A percentile compares a stretch with the other conserved stretches of the same genome.
Conservation (phyloP, 805 yeast genomes). For the Saccharomycopsis schoenii region DNA sequence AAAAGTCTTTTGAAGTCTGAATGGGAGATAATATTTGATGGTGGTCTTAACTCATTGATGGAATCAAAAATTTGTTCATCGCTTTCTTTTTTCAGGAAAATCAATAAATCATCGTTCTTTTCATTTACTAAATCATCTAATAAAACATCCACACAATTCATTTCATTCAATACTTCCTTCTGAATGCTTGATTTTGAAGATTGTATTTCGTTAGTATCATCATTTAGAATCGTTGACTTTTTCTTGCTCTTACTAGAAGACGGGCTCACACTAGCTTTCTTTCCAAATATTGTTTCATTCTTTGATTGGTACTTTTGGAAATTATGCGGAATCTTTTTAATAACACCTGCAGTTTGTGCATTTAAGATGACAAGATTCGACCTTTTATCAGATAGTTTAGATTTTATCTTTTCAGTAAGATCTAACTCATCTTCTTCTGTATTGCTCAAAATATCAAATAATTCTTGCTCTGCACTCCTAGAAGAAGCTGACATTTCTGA, state of each 20-base stretch:
- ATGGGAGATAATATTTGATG: not conserved
- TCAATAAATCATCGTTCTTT: not conserved
- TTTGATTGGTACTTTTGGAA: constrained; percentile 1
- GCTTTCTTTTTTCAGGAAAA: not conserved
- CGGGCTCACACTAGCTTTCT: not conserved
- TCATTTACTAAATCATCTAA: not conserved
- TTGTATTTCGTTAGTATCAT: not conserved
- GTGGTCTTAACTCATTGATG: constrained; percentile 11
- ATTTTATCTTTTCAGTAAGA: not conserved
- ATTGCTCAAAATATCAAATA: not conserved
- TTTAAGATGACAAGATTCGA: not conserved
- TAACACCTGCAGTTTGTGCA: constrained; percentile 1
- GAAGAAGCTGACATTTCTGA: not conserved
- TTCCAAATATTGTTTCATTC: not conserved
- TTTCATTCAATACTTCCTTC: not conserved
- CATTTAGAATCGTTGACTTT: not conserved
- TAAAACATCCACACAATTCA: not conserved
- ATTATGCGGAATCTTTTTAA: not conserved
- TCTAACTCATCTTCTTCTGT: not conserved
- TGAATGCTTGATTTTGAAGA: not conserved
- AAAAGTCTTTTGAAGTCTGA: not conserved
- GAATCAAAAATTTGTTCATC: constrained; percentile 7
- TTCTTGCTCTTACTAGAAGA: not conserved
- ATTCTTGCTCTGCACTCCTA: not conserved
- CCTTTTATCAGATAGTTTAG: not conserved